A percentile compares a stretch with the other conserved stretches of the same genome.
These are phyloP conservation scores for Cryptococcus wingfieldii DNA, from an alignment of 1,284 basidiomycete species.

Conservation along the genomic window DNA sequence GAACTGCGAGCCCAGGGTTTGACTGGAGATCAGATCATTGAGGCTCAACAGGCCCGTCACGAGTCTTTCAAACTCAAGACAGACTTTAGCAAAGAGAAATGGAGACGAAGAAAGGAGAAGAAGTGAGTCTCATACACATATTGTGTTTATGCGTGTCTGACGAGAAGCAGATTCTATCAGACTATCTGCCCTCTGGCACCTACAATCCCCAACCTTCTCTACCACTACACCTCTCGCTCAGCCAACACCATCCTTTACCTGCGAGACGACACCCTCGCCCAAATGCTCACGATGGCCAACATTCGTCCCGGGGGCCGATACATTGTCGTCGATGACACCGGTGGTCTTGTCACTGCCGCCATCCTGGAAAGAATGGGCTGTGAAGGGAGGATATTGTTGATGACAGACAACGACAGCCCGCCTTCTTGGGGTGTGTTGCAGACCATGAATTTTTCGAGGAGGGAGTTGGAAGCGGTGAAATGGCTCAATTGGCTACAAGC, in stretches of 20 bases:
- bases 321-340: conserved; percentile 86
- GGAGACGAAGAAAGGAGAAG: conserved; percentile 87
- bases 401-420: conserved; percentile 88
- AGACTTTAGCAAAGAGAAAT: conserved; percentile 95
- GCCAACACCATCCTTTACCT: conserved; percentile 76
- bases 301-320: conserved; percentile 81
- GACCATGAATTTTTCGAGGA: conserved; percentile 78
- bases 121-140: conserved; percentile 58
- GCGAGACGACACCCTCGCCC: conserved; percentile 81
- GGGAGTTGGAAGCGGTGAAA: conserved; percentile 58
- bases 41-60: conserved; percentile 84
- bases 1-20: conserved; percentile 52
- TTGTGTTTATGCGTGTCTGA: background rate
- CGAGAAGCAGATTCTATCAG: conserved; percentile 67
- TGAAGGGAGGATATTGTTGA: conserved; percentile 72
- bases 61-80: conserved; percentile 86
- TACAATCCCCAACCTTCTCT: conserved; percentile 78
- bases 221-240: conserved; percentile 68
- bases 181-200: conserved; percentile 85
- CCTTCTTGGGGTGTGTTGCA: conserved; percentile 82
- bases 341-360: conserved; percentile 80
- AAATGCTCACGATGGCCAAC: conserved; percentile 78
- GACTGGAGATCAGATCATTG: conserved; percentile 75
- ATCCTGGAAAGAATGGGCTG: conserved; percentile 83
- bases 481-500: conserved; percentile 90